Base-by-base conservation (phyloP, 108 stramenopile species). In the Cyclotella distinguenda region DNA sequence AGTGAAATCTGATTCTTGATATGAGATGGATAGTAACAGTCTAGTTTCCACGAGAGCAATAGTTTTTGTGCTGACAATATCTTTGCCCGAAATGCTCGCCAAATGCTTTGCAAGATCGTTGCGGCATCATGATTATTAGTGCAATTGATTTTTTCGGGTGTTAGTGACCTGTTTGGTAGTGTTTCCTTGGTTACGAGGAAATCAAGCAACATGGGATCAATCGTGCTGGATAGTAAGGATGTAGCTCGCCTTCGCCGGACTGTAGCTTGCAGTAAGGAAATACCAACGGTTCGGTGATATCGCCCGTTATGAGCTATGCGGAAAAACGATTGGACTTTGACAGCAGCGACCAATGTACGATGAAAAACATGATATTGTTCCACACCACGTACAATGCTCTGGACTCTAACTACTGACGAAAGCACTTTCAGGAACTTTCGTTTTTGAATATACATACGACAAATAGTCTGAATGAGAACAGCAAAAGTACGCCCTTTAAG, bases 281-380 rank as follows among this genome's bases (percentile, higher is more conserved):
- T 22, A 38, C 27, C 44, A 39, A 35, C 6, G 4, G 34, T 28
- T 25, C 16, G 32, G 9, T 51, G 48, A 10, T 39, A 32, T 33
- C 60, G 31, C 6, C 39, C 13, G 0, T 28, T 32, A 16, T 38
- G 15, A 2, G 11, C 8, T 27, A 25, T 36, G 0, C 70, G 40
- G 2, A 60, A 49, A 47, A 54, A 56, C 18, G 69, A 40, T 54
- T 70, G 69, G 13, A 59, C 22, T 6, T 4, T 42, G 30, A 70
- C 31, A 39, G 35, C 33, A 27, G 50, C 48, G 8, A 18, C n/a
- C 54, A 48, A 15, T 34, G 10, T 32, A 23, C 19, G 21, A 18
- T n/a, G n/a, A 26, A 35, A 48, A 15, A 42, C 26, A 21, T n/a
- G 8, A 19, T 54, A 11, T 9, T 45, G 42, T 49, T 55, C 27